Base-by-base conservation (phyloP, 1,139 yeast genomes). In the Saccharomycopsis phalli region DNA sequence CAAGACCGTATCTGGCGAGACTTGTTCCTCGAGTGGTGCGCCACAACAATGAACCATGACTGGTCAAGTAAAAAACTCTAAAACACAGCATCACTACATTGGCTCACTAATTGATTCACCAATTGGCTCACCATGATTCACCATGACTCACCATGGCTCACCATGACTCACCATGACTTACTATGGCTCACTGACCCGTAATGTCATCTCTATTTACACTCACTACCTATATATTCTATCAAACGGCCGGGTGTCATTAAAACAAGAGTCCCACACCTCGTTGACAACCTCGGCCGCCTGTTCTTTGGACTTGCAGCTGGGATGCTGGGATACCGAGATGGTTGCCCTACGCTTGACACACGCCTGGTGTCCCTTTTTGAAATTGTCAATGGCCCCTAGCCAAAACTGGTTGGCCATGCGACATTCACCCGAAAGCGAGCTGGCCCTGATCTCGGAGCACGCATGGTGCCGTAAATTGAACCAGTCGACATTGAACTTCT, bases 381-480 rank as follows among this genome's bases (percentile, higher is more conserved):
- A 74, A 47, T 72, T 67, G 2, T 68, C 71, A 44, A 76, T 54
- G 1, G 78, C 78, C 36, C 73, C 79, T 54, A 81, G 73, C 47
- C 74, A 71, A 50, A 91, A 77, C 57, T 91, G 95, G 52, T 81
- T 82, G 74, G 81, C 74, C 53, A 91, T 76, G 28, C 97, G 71
- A 60, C 99, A 91, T 57, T 91, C 99, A 6, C 99, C 99, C 53
- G 95, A 82, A 29, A 91, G 66, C 55, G 84, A 80, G 11, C 94
- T 81, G 0, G 98, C 98, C 47, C 99, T 68, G 40, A 91, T 86
- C 61, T 91, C 98, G 1, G 96, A 81, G 59, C 98, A 93, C 0
- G 98, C 98, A 57, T 91, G 98, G 55, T 91, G 98, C 53, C 76
- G 75, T 55, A 93, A 65, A 58, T 91, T 75, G 43, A 69, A 58